Base-by-base conservation (phyloP, 257 asterid species). In the Fraxinus excelsior region DNA sequence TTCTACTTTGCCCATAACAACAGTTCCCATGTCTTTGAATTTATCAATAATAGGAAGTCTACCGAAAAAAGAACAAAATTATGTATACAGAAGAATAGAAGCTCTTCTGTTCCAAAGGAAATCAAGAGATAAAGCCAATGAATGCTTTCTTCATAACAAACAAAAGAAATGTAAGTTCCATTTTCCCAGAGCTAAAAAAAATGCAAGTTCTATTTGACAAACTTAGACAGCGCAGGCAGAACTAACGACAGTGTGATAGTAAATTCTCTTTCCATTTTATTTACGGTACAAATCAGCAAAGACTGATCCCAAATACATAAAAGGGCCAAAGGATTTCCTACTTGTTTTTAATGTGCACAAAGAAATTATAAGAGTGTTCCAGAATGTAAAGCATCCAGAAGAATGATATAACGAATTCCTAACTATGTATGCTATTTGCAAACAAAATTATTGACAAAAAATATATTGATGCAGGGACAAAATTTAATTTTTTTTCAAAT, bases 21-120 rank as follows among this genome's bases (percentile, higher is more conserved):
- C 97, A 74, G 97, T 91, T 80, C 99, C 99, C 99, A 91, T 82
- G 84, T 91, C 99, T 79, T 96, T 93, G 81, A 91, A 96, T 83
- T 87, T 96, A 87, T 93, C 97, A 0, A 96, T 91, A 65, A 93
- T 85, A 76, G 99, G 94, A 90, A 96, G 79, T 81, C 99, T 96
- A 76, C 75, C 72, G 67, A 70, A 65, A 72, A n/a, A 82, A 76
- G 77, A 11, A 78, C 46, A 75, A 42, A n/a, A 65, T 76, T 73
- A 74, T 68, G 49, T n/a, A 46, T 13, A 73, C 3, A 16, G 26
- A 46, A 56, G 77, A 19, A 12, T 71, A 31, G 32, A 25, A 56
- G 13, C n/a, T 35, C 4, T 74, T 44, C 67, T 12, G 28, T 62
- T 58, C 73, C 70, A 40, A 76, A 67, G 42, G 34, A 72, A 64